Percentiles rank a stretch among this genome's conserved stretches.
Conservation (phyloP, 768 basidiomycete genomes). For the Auricularia auricula-judae region DNA sequence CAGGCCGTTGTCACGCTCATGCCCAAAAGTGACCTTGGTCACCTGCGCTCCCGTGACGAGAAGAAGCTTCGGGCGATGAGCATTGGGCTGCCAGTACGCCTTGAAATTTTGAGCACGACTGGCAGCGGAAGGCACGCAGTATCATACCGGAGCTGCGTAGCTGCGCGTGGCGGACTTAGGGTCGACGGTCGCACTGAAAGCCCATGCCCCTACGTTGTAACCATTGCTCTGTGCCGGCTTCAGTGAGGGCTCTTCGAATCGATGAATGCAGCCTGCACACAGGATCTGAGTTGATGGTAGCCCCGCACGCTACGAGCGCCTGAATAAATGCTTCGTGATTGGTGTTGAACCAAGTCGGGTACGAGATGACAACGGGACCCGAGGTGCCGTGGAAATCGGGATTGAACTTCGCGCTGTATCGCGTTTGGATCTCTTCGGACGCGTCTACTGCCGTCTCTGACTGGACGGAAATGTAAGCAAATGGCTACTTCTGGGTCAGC, state of each 20-base stretch:
- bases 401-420: not conserved
- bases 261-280: not conserved
- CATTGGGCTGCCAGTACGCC: constrained; percentile 2
- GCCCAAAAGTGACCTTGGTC: not conserved
- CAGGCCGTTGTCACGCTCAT: not conserved
- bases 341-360: not conserved
- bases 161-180: not conserved
- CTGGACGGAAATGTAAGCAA: not conserved
- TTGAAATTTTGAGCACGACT: not conserved
- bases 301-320: not conserved
- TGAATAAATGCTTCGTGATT: not conserved
- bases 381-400: not conserved
- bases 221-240: not conserved
- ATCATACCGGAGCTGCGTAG: not conserved
- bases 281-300: not conserved
- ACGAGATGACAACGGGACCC: not conserved
- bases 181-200: not conserved
- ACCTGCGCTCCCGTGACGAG: constrained; percentile 5
- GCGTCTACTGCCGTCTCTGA: not conserved
- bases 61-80: constrained; percentile 1
- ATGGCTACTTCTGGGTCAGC: no score
- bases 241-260: not conserved
- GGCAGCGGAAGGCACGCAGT: not conserved
- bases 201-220: not conserved
- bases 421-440: not conserved